Conservation (phyloP, 305 asterid species). For the Plantago coronopus region DNA sequence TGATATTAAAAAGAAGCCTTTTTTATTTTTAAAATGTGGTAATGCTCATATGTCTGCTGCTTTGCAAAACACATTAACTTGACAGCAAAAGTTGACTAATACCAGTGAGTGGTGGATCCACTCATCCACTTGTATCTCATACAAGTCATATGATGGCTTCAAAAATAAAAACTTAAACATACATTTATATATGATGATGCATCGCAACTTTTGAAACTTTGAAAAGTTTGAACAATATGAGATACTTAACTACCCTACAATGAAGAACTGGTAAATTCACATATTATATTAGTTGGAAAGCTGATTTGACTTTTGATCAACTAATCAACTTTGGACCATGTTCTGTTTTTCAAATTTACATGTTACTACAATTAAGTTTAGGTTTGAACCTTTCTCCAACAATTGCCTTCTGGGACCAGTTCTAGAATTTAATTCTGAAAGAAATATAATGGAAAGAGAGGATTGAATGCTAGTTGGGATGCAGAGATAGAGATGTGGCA, state of each 20-base stretch:
- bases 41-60: neutral
- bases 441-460: neutral
- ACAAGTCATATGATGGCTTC: neutral
- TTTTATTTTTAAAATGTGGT: neutral
- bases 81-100: neutral
- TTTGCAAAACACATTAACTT: neutral
- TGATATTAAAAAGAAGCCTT: neutral
- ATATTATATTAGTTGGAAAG: neutral
- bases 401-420: neutral
- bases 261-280: neutral
- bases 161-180: too few species aligned
- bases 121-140: neutral
- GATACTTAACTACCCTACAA: neutral
- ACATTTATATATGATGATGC: too few species aligned
- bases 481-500: neutral
- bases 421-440: neutral
- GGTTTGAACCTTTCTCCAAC: neutral
- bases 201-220: neutral
- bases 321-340: neutral
- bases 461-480: neutral
- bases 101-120: neutral
- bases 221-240: neutral
- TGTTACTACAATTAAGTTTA: neutral
- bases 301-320: neutral
- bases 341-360: neutral